Evolutionary conservation across 2,329 filamentous ascomycete genomes (phyloP).

Genomic region (Fusarium staphyleae): DNA sequence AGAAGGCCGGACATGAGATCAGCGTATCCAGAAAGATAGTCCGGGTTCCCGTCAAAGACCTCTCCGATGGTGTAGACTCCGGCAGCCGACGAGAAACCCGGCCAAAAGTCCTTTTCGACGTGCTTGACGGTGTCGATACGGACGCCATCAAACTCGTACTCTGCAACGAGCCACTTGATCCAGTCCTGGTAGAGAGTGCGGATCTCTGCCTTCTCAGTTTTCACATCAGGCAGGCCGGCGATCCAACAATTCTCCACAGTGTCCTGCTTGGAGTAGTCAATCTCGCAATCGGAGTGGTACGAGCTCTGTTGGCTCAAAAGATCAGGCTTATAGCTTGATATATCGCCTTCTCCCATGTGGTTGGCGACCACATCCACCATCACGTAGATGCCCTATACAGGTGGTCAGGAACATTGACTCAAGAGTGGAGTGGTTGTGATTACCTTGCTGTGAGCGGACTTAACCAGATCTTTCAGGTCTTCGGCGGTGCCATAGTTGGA

Average conservation of each 20-base stretch:
- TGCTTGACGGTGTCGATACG: slow-evolving; percentile 70
- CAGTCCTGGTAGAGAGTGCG: slow-evolving; percentile 62
- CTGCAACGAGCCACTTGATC: slow-evolving; percentile 63
- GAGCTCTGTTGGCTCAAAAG: slow-evolving; percentile 55
- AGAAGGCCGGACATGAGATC: slow-evolving; percentile 63
- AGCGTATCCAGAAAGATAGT: slow-evolving; percentile 61
- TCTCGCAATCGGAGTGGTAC: slow-evolving; percentile 16
- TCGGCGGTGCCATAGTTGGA: slow-evolving; percentile 18
- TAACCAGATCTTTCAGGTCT: slow-evolving; percentile 25
- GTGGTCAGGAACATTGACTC: neutral
- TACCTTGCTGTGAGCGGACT: slow-evolving; percentile 28
- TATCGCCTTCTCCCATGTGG: slow-evolving; percentile 61
- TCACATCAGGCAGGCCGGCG: slow-evolving; percentile 63
- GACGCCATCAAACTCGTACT: slow-evolving; percentile 68
- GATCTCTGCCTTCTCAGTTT: slow-evolving; percentile 60
- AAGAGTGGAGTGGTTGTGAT: too few species aligned
- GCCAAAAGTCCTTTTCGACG: slow-evolving; percentile 65
- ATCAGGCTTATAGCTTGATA: slow-evolving; percentile 52
- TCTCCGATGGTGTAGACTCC: slow-evolving; percentile 69
- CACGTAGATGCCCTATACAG: slow-evolving; percentile 52
- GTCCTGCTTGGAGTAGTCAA: slow-evolving; percentile 25
- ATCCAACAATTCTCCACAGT: slow-evolving; percentile 24
- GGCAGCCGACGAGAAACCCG: slow-evolving; percentile 58
- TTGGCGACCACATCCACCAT: slow-evolving; percentile 70
- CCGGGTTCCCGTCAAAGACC: slow-evolving; percentile 61